Base-by-base conservation (phyloP, 2,329 filamentous ascomycete genomes). In the Curvularia spicifera region DNA sequence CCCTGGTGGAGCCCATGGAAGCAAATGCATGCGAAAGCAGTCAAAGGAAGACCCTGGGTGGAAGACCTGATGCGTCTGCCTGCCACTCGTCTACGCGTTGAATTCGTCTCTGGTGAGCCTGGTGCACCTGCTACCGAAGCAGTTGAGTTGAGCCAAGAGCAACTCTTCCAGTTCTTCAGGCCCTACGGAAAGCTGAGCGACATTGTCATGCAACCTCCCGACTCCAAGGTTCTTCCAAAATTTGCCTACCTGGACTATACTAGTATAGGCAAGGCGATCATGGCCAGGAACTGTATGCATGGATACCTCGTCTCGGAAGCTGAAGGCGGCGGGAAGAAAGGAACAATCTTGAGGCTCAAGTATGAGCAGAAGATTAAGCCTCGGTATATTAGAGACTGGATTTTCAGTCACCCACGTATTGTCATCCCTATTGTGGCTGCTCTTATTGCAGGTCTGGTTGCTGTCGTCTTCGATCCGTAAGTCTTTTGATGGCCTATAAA, bases 231-330 rank as follows among this genome's bases (percentile, higher is more conserved):
- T 1, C 71, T 90, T 2, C 94, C 95, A 0, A 89, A 88, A 68
- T 97, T 87, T 75, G 93, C 93, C 0, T 86, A 87, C 52, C 78
- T 98, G 22, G 90, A 93, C 70, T 98, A 95, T 69, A 82, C 86
- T 1, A 83, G 85, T 7, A 82, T 90, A 13, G 85, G 90, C 35
- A 89, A 91, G 69, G 89, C 93, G 6, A 89, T 96, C 54, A 92
- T 95, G 86, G 93, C 93, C 0, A 89, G 91, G 67, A 97, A 96
- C 69, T 98, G 94, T 71, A 84, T 97, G 79, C 95, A 99, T 74
- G 93, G 94, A 0, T 90, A 90, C 59, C 81, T 88, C 2, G 86
- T 97, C 1, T 76, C 82, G 0, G 89, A 92, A 67, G 76, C 76
- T 5, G 81, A 85, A 40, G 91, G 91, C 4, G 91, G 91, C 43